Percentiles rank a stretch among this genome's conserved stretches.
Evolutionary conservation across 2,329 filamentous ascomycete species (phyloP).

Genomic region (Aspergillus terreus): DNA sequence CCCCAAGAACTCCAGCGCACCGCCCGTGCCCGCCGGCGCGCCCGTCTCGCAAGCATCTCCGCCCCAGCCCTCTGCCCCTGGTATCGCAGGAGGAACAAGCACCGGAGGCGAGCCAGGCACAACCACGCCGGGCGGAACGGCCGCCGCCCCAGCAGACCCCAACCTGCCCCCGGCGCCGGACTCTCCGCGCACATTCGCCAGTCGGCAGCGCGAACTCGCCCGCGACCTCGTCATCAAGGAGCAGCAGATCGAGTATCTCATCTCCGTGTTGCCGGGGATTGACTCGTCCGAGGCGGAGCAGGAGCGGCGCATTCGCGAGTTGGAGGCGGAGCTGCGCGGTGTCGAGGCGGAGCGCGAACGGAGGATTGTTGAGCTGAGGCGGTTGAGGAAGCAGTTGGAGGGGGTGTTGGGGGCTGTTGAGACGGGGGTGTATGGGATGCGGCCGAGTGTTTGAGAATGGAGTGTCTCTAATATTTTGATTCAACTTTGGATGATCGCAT

Average conservation of each 20-base stretch:
- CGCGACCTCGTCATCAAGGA: constrained; percentile 48
- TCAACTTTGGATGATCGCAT: not conserved
- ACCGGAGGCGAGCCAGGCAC: constrained; percentile 12
- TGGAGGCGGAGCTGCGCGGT: constrained; percentile 42
- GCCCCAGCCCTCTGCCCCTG: constrained; percentile 10
- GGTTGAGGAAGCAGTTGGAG: constrained; percentile 39
- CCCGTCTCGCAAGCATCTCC: constrained; percentile 16
- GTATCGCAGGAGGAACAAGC: constrained; percentile 14
- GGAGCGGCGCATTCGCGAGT: constrained; percentile 38
- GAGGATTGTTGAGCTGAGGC: constrained; percentile 42
- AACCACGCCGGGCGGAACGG: constrained; percentile 20
- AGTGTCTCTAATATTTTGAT: no score
- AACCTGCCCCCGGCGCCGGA: constrained; percentile 37
- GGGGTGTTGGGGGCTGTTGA: constrained; percentile 40
- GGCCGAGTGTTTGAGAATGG: not conserved
- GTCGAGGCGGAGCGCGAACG: constrained; percentile 42
- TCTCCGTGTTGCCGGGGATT: constrained; percentile 45
- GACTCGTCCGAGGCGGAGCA: constrained; percentile 44
- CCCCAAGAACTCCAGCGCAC: constrained; percentile 36
- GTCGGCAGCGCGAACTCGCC: constrained; percentile 45
- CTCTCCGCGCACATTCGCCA: constrained; percentile 39
- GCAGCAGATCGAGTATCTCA: constrained; percentile 49
- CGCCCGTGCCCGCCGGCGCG: constrained; percentile 29
- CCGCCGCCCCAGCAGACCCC: constrained; percentile 20
- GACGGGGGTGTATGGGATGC: constrained; percentile 31